phyloP scores from a whole-genome alignment of 441 rosid species.

The Populus tomentosa region DNA sequence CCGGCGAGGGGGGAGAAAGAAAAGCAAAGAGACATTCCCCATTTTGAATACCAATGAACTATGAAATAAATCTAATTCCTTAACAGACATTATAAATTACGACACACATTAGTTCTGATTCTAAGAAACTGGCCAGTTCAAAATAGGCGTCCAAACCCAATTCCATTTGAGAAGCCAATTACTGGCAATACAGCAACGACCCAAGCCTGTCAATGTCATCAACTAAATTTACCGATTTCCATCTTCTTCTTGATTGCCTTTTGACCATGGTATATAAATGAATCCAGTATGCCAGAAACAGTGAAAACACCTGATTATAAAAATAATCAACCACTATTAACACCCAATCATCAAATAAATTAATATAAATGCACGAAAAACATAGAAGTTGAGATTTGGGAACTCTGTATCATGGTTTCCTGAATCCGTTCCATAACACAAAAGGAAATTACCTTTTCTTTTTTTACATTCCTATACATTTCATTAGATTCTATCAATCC shows the following conservation, averaged over 20 bases:
- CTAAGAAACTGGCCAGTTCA: constrained; percentile 12
- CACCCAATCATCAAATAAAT: background rate
- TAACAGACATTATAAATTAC: too few species aligned
- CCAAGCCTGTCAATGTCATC: constrained; percentile 22
- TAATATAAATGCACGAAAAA: background rate
- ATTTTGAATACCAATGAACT: background rate
- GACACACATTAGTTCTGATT: background rate
- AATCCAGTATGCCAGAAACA: constrained; percentile 88
- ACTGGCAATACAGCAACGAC: constrained; percentile 3
- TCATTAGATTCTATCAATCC: too few species aligned
- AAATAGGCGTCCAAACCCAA: constrained; percentile 1
- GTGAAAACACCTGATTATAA: constrained; percentile 71
- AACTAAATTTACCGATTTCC: constrained; percentile 86
- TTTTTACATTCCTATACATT: too few species aligned
- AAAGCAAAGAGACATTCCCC: too few species aligned
- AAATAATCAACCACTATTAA: background rate
- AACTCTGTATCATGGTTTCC: too few species aligned
- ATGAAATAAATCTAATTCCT: constrained; percentile 7
- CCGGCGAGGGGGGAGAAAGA: too few species aligned
- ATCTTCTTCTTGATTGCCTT: constrained; percentile 94
- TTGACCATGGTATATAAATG: constrained; percentile 89
- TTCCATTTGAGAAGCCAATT: constrained; percentile 9
- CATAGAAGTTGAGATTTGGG: background rate
- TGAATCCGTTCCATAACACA: too few species aligned
- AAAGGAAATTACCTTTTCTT: too few species aligned